Conservation (phyloP, 2,329 filamentous ascomycete species). For the Aphanoascus verrucosus region DNA sequence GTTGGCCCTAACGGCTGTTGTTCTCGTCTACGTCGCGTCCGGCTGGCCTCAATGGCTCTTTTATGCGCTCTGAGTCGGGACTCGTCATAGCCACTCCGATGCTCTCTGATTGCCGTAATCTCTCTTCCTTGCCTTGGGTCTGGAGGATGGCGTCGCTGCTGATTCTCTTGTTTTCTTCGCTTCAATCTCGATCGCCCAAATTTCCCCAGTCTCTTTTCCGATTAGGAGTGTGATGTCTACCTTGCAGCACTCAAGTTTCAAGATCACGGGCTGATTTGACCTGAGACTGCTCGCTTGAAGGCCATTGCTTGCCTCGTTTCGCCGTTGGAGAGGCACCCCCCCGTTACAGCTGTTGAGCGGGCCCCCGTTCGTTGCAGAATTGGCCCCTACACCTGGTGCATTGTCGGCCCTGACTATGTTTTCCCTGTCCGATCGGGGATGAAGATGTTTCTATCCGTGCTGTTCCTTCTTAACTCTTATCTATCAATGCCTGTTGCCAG, state of each 20-base stretch:
- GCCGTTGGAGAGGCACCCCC: neutral
- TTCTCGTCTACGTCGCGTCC: neutral
- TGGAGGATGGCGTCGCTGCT: neutral
- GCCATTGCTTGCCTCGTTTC: slow-evolving; percentile 9
- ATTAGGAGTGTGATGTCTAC: neutral
- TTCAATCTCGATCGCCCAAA: neutral
- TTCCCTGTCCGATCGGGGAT: slow-evolving; percentile 1
- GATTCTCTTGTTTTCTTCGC: neutral
- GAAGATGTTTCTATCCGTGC: neutral
- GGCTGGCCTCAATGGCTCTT: neutral
- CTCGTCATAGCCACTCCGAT: slow-evolving; percentile 1
- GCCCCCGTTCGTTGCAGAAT: neutral
- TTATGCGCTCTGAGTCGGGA: slow-evolving; percentile 4
- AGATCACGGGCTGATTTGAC: slow-evolving; percentile 1
- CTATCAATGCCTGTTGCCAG: neutral
- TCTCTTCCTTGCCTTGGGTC: slow-evolving; percentile 1
- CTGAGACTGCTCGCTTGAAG: neutral
- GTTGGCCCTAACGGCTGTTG: too few relatives aligned
- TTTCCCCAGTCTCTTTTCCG: neutral
- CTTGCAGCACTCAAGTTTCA: neutral
- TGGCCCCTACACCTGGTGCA: slow-evolving; percentile 1
- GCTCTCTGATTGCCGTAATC: neutral
- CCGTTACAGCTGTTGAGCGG: slow-evolving; percentile 2
- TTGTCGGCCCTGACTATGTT: neutral
- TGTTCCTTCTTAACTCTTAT: neutral